Percentiles rank a stretch among this genome's conserved stretches.
phyloP scores from a whole-genome alignment of 768 basidiomycete species.

The Phlegmacium glaucopus region DNA sequence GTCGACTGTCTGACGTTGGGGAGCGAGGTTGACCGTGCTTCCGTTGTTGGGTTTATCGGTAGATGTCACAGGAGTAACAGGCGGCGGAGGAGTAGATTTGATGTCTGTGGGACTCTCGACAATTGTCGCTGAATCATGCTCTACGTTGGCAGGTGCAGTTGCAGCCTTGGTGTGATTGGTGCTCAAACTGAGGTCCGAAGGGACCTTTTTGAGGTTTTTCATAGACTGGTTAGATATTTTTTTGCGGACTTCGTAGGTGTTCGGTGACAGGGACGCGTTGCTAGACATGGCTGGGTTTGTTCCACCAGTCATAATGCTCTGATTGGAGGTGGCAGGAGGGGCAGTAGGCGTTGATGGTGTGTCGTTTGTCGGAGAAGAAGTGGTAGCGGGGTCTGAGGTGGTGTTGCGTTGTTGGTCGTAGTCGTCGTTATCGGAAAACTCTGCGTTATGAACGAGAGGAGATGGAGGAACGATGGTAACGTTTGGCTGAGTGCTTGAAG shows the following conservation, averaged over 20 bases:
- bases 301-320: background rate
- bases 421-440: conserved; percentile 22
- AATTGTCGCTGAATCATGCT: conserved; percentile 21
- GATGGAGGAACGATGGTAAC: conserved; percentile 46
- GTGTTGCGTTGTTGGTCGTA: conserved; percentile 3
- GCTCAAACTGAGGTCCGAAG: conserved; percentile 17
- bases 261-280: conserved; percentile 16
- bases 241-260: conserved; percentile 25
- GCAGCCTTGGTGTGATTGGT: conserved; percentile 10
- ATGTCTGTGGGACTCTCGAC: conserved; percentile 46
- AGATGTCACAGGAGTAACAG: conserved; percentile 2
- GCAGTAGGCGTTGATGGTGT: background rate
- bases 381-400: background rate
- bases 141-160: conserved; percentile 1
- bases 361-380: background rate
- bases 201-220: conserved; percentile 26
- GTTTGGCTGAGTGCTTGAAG: conserved; percentile 32
- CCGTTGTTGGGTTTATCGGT: conserved; percentile 9
- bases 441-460: conserved; percentile 27
- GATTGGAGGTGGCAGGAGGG: background rate
- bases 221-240: conserved; percentile 36
- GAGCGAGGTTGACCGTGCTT: conserved; percentile 9
- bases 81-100: conserved; percentile 15
- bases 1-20: conserved; percentile 11
- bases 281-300: conserved; percentile 16